Percentiles rank a stretch among this genome's conserved stretches.
Conservation (phyloP, 371 early-diverging fungal genomes). For the Sporodiniella umbellata region DNA sequence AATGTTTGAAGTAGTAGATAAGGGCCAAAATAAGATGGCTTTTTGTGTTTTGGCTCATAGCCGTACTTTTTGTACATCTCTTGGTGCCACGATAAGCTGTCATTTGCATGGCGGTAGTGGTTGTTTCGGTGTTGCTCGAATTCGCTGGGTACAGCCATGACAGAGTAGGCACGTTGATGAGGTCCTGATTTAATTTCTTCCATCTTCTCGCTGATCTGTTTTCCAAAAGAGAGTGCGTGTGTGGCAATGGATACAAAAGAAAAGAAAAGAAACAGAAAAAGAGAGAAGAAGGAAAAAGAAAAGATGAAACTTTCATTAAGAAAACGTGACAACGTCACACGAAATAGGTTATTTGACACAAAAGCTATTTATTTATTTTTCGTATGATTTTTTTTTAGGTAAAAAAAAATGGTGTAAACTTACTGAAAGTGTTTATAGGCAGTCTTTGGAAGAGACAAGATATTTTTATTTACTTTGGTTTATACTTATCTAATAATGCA, state of each 20-base stretch:
- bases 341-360: neutral
- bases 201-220: too few relatives aligned
- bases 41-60: slow-evolving; percentile 37
- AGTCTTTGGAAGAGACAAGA: too few relatives aligned
- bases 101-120: slow-evolving; percentile 15
- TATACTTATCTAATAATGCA: slow-evolving; percentile 20
- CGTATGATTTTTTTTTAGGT: neutral
- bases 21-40: slow-evolving; percentile 77
- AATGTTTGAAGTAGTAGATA: slow-evolving; percentile 90
- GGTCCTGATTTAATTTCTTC: slow-evolving; percentile 1
- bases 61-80: slow-evolving; percentile 19
- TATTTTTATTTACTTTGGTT: neutral
- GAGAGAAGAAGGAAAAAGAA: neutral
- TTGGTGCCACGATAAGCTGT: slow-evolving; percentile 9
- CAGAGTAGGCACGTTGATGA: slow-evolving; percentile 39
- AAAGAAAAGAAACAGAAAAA: neutral
- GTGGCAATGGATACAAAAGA: too few relatives aligned
- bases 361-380: neutral
- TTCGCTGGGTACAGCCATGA: slow-evolving; percentile 37
- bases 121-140: slow-evolving; percentile 28
- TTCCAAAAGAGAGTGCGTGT: too few relatives aligned
- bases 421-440: neutral
- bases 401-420: neutral
- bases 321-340: neutral
- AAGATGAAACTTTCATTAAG: neutral